phyloP scores from a whole-genome alignment of 352 stramenopile species.

The Pythium apleroticum region DNA sequence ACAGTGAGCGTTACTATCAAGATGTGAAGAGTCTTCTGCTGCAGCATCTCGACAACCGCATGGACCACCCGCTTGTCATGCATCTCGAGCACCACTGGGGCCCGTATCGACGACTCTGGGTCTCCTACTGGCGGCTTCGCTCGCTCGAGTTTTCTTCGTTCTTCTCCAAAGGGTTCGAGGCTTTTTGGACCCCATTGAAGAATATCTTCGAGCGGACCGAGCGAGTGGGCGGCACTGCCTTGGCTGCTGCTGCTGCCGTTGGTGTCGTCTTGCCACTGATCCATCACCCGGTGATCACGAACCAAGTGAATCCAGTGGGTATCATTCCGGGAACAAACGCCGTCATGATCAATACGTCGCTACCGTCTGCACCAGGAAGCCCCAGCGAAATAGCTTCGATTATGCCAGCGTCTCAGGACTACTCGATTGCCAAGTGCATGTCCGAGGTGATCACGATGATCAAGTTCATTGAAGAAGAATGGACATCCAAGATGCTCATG shows the following conservation, averaged over 20 bases:
- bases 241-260: slow-evolving; percentile 18
- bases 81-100: slow-evolving; percentile 62
- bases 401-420: background rate
- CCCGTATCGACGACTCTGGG: slow-evolving; percentile 58
- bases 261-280: slow-evolving; percentile 23
- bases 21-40: slow-evolving; percentile 45
- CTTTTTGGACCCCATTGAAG: slow-evolving; percentile 67
- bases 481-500: slow-evolving; percentile 71
- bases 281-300: background rate
- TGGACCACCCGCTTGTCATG: slow-evolving; percentile 43
- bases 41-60: slow-evolving; percentile 35
- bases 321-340: background rate
- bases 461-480: slow-evolving; percentile 69
- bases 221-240: slow-evolving; percentile 20
- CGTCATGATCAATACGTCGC: background rate
- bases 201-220: slow-evolving; percentile 46
- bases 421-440: slow-evolving; percentile 51
- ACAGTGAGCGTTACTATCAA: slow-evolving; percentile 49
- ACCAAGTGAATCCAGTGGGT: background rate
- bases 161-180: slow-evolving; percentile 61
- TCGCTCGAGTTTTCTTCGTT: slow-evolving; percentile 64
- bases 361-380: background rate
- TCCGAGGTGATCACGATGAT: slow-evolving; percentile 65
- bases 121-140: slow-evolving; percentile 58
- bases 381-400: background rate